Evolutionary conservation across 352 stramenopile genomes (phyloP), one percentile per base, ranked within the genome.

Genomic region (Thraustochytrium sp.): DNA sequence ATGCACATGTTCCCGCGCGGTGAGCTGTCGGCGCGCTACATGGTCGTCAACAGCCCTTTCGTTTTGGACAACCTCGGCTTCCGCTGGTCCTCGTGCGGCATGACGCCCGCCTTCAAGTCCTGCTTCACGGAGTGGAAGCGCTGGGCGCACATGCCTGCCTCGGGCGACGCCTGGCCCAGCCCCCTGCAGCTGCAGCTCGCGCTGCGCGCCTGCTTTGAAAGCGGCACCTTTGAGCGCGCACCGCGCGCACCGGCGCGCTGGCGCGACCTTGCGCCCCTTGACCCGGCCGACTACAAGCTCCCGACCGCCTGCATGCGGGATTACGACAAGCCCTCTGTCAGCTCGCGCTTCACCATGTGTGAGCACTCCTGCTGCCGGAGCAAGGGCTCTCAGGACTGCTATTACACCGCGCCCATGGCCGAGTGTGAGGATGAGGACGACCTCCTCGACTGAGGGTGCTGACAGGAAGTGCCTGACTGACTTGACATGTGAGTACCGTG

Each of bases 51-150:
- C 31, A 18, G 21, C 4, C 36, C 55, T 21, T 44, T 84, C 2
- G 18, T 84, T 18, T 0, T 75, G 3, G 75, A 84, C 38, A 84
- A 84, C 61, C 61, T 84, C 1, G 75, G 75, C 4, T 84, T 84
- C 42, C n/a, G 31, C 8, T 84, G 75, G 75, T 36, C 18, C 40
- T 31, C 85, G 23, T 84, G 75, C 36, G 59, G 59, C 9, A 42
- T 61, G 34, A 29, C 53, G 29, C 23, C 34, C 5, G 38, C 8
- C 21, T 84, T 84, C 44, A 36, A 21, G 4, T 4, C 9, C 23
- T 84, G 75, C 75, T 23, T 31, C 13, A 13, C 26, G 8, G 13
- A 42, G 11, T 61, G 53, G 37, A n/a, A 21, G 13, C 9, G 9
- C 9, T 84, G 75, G 75, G 40, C 55, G 0, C 16, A 64, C 0